Evolutionary conservation across 371 early-diverging fungal genomes (phyloP).

Genomic region (Catenaria anguillulae): DNA sequence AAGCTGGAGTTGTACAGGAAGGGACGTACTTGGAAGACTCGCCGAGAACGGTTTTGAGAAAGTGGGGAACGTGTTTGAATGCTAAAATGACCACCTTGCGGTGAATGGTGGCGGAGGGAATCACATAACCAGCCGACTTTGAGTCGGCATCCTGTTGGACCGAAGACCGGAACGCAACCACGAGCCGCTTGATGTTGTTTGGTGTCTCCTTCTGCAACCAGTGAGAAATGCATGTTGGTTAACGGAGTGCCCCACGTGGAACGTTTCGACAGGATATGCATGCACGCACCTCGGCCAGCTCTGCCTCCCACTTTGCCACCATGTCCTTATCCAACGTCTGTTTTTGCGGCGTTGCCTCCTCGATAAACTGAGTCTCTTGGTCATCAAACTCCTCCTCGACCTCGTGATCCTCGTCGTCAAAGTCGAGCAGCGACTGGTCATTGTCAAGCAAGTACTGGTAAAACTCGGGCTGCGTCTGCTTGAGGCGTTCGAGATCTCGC

Average conservation of each 20-base stretch:
- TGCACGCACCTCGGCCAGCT: conserved; percentile 21
- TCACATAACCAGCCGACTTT: conserved; percentile 16
- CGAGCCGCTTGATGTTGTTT: conserved; percentile 42
- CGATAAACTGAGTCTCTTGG: conserved; percentile 15
- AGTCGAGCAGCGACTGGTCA: conserved; percentile 60
- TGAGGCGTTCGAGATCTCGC: conserved; percentile 54
- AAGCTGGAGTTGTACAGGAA: conserved; percentile 25
- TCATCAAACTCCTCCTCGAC: conserved; percentile 28
- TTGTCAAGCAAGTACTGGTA: conserved; percentile 75
- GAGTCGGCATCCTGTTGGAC: conserved; percentile 58
- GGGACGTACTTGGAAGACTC: conserved; percentile 24
- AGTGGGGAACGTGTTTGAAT: conserved; percentile 12
- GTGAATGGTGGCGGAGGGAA: background rate
- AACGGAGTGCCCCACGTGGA: background rate
- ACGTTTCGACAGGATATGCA: background rate
- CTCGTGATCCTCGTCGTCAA: conserved; percentile 25
- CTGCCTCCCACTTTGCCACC: conserved; percentile 52
- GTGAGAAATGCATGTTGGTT: conserved; percentile 14
- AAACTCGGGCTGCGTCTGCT: conserved; percentile 74
- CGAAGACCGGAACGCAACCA: conserved; percentile 70
- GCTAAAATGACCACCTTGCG: background rate
- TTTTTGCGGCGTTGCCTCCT: conserved; percentile 16
- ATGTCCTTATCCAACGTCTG: conserved; percentile 46
- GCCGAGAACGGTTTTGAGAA: conserved; percentile 50
- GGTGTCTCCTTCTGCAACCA: conserved; percentile 42